Conservation (phyloP, 257 asterid genomes). For the Plantago major region DNA sequence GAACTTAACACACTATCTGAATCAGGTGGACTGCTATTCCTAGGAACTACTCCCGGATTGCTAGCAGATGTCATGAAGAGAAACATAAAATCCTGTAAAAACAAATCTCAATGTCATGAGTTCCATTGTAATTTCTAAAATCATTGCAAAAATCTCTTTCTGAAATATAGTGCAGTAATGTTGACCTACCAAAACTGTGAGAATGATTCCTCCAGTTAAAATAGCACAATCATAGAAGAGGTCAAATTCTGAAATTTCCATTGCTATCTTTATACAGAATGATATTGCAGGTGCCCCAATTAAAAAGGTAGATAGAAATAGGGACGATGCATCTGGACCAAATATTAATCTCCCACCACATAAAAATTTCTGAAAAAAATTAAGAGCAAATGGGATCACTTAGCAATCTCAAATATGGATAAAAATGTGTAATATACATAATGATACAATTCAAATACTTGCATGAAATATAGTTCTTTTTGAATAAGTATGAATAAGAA, state of each 20-base stretch:
- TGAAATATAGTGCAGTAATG: not conserved
- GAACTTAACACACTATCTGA: slow-evolving; percentile 31
- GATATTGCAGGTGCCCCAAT: slow-evolving; percentile 68
- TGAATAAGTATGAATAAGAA: not conserved
- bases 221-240: slow-evolving; percentile 42
- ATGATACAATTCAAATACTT: not conserved
- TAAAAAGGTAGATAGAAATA: slow-evolving; percentile 47
- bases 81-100: slow-evolving; percentile 60
- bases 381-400: slow-evolving; percentile 8
- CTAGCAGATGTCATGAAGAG: slow-evolving; percentile 75
- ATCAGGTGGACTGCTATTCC: slow-evolving; percentile 59
- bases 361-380: slow-evolving; percentile 53
- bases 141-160: not conserved
- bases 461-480: not conserved
- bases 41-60: slow-evolving; percentile 81
- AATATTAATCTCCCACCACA: slow-evolving; percentile 86
- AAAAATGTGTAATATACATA: too few relatives aligned
- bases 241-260: slow-evolving; percentile 36
- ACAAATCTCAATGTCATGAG: slow-evolving; percentile 9
- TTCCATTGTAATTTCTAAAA: not conserved
- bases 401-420: not conserved
- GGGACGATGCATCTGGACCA: slow-evolving; percentile 75
- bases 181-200: slow-evolving; percentile 55
- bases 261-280: slow-evolving; percentile 54
- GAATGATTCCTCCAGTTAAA: slow-evolving; percentile 44